Evolutionary conservation across 257 asterid genomes (phyloP).

Genomic region (Cinchona pubescens): DNA sequence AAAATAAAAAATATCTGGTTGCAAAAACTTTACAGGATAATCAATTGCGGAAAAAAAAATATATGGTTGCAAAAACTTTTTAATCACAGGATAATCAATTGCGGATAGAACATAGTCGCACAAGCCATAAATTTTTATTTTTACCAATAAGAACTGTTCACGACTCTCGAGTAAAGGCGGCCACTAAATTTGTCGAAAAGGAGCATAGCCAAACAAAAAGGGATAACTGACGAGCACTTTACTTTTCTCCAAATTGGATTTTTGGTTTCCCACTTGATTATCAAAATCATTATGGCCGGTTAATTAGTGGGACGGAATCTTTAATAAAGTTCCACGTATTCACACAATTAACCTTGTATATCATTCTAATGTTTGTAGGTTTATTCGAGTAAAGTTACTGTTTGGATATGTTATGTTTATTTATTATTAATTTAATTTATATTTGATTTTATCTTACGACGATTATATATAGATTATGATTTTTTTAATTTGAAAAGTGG

Average conservation of each 20-base stretch:
- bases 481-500: too few species aligned
- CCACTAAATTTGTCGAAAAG: constrained; percentile 11
- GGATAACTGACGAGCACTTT: background rate
- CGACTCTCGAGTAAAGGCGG: background rate
- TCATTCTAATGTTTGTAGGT: too few species aligned
- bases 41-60: too few species aligned
- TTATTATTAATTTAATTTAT: too few species aligned
- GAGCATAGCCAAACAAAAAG: background rate
- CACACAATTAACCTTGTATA: background rate
- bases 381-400: too few species aligned
- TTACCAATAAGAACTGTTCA: background rate
- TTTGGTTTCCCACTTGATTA: constrained; percentile 20
- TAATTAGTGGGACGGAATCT: constrained; percentile 23
- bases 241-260: background rate
- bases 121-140: constrained; percentile 1
- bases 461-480: too few species aligned
- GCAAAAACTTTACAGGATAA: background rate
- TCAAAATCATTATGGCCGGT: constrained; percentile 18
- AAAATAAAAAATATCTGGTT: too few species aligned
- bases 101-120: background rate
- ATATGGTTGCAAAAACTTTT: background rate
- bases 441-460: too few species aligned
- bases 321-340: constrained; percentile 22
- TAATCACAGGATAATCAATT: background rate
- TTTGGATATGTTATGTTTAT: too few species aligned